A percentile compares a stretch with the other conserved stretches of the same genome.
Evolutionary conservation across 2,329 filamentous ascomycete genomes (phyloP).

Genomic region (Dactylellina sp.): DNA sequence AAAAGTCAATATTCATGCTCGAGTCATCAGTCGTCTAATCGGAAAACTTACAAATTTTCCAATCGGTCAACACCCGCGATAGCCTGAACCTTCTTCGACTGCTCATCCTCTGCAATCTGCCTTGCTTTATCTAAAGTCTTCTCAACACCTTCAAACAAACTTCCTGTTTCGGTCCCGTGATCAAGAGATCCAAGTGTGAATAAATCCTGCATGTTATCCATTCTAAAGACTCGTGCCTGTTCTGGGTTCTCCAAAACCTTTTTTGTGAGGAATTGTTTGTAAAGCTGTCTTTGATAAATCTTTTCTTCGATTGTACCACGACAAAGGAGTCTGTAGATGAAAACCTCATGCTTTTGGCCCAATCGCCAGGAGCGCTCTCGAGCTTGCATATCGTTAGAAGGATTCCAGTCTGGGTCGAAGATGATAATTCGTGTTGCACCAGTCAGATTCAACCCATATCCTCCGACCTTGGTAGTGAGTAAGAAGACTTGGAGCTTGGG

Average conservation of each 20-base stretch:
- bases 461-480: slow-evolving; percentile 94
- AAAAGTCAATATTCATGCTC: slow-evolving; percentile 35
- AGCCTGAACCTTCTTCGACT: slow-evolving; percentile 63
- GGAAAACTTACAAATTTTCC: slow-evolving; percentile 72
- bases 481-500: slow-evolving; percentile 86
- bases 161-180: slow-evolving; percentile 82
- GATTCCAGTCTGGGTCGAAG: slow-evolving; percentile 99
- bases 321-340: slow-evolving; percentile 97
- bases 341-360: slow-evolving; percentile 93
- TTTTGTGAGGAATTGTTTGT: slow-evolving; percentile 97
- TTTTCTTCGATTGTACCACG: slow-evolving; percentile 99
- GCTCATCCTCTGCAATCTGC: slow-evolving; percentile 60
- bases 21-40: neutral
- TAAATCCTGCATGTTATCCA: slow-evolving; percentile 82
- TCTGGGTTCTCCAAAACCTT: slow-evolving; percentile 96
- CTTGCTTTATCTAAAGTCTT: slow-evolving; percentile 71
- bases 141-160: slow-evolving; percentile 88
- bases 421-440: slow-evolving; percentile 97
- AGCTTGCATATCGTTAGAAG: slow-evolving; percentile 87
- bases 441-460: slow-evolving; percentile 91
- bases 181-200: slow-evolving; percentile 80
- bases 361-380: slow-evolving; percentile 95
- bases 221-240: slow-evolving; percentile 88
- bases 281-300: slow-evolving; percentile 98
- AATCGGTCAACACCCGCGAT: slow-evolving; percentile 73